phyloP scores from a whole-genome alignment of 1,284 basidiomycete species.

The Rhodotorula sp. region DNA sequence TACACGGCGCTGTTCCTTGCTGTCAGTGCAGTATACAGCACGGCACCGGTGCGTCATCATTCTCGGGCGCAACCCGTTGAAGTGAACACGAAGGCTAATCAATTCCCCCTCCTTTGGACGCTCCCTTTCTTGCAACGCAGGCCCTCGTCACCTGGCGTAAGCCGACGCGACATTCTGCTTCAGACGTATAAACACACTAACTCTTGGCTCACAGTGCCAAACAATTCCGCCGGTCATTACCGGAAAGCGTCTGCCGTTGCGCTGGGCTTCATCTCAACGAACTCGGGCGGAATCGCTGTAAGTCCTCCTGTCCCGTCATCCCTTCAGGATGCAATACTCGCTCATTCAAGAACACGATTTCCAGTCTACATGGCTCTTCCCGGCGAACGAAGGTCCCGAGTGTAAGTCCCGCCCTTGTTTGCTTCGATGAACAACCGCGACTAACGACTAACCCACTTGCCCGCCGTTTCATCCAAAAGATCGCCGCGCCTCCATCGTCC shows the following conservation, averaged over 20 bases:
- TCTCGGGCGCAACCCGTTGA: slow-evolving; percentile 48
- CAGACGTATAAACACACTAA: background rate
- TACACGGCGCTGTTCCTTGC: slow-evolving; percentile 49
- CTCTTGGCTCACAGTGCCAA: slow-evolving; percentile 48
- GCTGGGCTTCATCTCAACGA: slow-evolving; percentile 58
- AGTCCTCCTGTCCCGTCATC: background rate
- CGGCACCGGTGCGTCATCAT: slow-evolving; percentile 46
- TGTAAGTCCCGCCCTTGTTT: slow-evolving; percentile 46
- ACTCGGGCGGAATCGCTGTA: slow-evolving; percentile 59
- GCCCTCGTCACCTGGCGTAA: slow-evolving; percentile 54
- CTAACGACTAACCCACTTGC: slow-evolving; percentile 29
- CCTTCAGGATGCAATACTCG: accelerated
- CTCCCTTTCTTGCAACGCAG: slow-evolving; percentile 48
- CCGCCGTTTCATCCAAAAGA: background rate
- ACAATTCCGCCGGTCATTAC: slow-evolving; percentile 59
- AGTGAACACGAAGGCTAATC: too few relatives aligned
- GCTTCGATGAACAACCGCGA: background rate
- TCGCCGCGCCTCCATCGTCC: background rate
- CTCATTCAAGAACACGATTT: background rate
- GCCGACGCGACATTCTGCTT: background rate
- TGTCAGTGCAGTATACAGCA: slow-evolving; percentile 48
- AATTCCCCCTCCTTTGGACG: too few relatives aligned
- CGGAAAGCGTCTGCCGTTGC: slow-evolving; percentile 60
- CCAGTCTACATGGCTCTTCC: slow-evolving; percentile 57
- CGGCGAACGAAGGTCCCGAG: slow-evolving; percentile 53